Percentiles rank a stretch among this genome's conserved stretches.
Evolutionary conservation across 306 rosid genomes (phyloP).

Genomic region (Hylodesmum podocarpum): DNA sequence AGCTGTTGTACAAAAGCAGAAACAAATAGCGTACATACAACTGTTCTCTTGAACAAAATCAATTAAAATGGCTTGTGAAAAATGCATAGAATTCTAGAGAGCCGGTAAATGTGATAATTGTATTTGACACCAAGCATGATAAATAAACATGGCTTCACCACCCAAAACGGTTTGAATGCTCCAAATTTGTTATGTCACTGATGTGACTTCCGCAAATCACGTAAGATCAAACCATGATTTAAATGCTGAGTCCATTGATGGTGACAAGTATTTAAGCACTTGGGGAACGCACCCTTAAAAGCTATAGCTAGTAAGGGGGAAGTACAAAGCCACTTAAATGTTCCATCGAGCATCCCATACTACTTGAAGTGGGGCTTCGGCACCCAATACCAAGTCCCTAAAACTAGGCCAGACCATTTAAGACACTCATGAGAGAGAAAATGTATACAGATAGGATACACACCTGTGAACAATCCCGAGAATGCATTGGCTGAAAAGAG

Average conservation of each 20-base stretch:
- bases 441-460: background rate
- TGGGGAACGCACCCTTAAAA: too few species aligned
- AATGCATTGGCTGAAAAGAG: constrained; percentile 88
- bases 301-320: too few species aligned
- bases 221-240: background rate
- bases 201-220: background rate
- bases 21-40: background rate
- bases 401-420: background rate
- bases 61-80: background rate
- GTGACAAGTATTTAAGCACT: too few species aligned
- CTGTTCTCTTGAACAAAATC: background rate
- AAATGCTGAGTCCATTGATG: background rate
- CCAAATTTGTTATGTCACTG: constrained; percentile 18
- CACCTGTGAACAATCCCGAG: constrained; percentile 91
- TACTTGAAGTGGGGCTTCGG: too few species aligned
- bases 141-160: constrained; percentile 12
- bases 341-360: too few species aligned
- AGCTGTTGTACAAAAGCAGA: background rate
- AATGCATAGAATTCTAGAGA: background rate
- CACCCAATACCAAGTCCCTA: too few species aligned
- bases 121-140: constrained; percentile 2
- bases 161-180: background rate
- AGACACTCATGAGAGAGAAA: background rate
- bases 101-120: background rate
- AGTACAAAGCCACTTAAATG: too few species aligned